Percentiles rank a stretch among this genome's conserved stretches.
phyloP scores from a whole-genome alignment of 2,329 filamentous ascomycete genomes.

The Penicillium frequentans region DNA sequence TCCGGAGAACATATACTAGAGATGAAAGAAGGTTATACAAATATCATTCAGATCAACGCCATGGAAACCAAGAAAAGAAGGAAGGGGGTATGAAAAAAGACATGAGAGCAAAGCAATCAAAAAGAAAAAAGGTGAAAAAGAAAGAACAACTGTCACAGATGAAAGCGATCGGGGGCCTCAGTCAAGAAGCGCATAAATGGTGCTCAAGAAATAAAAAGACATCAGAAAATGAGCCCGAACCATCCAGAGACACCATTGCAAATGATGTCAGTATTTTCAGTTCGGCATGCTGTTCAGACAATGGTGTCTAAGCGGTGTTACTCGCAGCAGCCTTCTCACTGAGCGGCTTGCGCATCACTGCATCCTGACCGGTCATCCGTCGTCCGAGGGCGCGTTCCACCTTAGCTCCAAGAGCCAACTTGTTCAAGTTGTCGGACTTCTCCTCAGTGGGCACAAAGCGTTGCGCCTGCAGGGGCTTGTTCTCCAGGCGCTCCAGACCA shows the following conservation, averaged over 20 bases:
- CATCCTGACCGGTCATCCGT: conserved; percentile 86
- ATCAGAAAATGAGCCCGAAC: neutral
- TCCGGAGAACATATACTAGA: conserved; percentile 1
- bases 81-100: conserved; percentile 24
- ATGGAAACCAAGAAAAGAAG: conserved; percentile 4
- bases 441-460: conserved; percentile 76
- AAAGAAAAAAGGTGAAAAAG: neutral
- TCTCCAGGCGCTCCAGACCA: conserved; percentile 83
- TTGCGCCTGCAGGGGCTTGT: conserved; percentile 80
- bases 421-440: conserved; percentile 79
- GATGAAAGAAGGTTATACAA: conserved; percentile 3
- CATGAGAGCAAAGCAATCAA: conserved; percentile 8
- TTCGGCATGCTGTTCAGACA: neutral
- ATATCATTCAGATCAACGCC: conserved; percentile 10
- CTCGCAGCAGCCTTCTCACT: conserved; percentile 38
- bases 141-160: neutral
- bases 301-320: conserved; percentile 11
- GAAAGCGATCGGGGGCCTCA: conserved; percentile 11
- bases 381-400: conserved; percentile 82
- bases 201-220: conserved; percentile 1
- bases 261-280: neutral
- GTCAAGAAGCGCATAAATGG: neutral
- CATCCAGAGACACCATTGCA: neutral
- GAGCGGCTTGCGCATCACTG: conserved; percentile 67
- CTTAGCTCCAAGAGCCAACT: conserved; percentile 85